Conservation (phyloP, 495 filamentous ascomycete species). For the Amphirosellinia nigrospora region DNA sequence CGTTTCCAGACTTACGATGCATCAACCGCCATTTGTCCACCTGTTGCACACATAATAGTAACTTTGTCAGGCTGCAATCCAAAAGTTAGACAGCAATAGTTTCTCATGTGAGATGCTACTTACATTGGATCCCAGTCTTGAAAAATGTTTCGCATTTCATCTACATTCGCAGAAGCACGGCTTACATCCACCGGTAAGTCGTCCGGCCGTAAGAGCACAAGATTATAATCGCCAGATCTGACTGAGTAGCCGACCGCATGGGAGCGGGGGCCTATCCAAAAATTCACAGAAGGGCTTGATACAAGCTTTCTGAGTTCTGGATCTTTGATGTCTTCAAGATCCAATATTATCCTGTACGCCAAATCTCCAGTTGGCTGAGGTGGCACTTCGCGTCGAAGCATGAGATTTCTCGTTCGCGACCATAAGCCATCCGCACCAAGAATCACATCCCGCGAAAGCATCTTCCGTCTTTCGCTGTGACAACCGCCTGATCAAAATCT, state of each 20-base stretch:
- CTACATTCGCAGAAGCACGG: constrained; percentile 48
- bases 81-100: background rate
- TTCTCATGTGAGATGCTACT: constrained; percentile 34
- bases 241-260: constrained; percentile 67
- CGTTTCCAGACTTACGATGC: background rate
- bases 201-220: constrained; percentile 62
- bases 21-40: constrained; percentile 2
- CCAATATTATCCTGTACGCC: constrained; percentile 65
- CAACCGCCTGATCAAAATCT: background rate
- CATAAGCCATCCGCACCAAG: constrained; percentile 64
- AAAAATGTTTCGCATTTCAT: constrained; percentile 59
- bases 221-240: constrained; percentile 59
- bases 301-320: constrained; percentile 55
- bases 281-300: constrained; percentile 63
- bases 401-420: constrained; percentile 51
- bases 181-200: constrained; percentile 54
- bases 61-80: background rate
- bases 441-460: constrained; percentile 55
- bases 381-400: constrained; percentile 50
- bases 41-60: background rate
- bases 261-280: constrained; percentile 69
- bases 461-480: constrained; percentile 33
- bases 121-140: constrained; percentile 58
- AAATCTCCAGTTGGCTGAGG: constrained; percentile 64
- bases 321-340: constrained; percentile 54